These are phyloP conservation scores for Durotheca rogersii DNA, from an alignment of 495 filamentous ascomycete genomes.

Conservation along the genomic window DNA sequence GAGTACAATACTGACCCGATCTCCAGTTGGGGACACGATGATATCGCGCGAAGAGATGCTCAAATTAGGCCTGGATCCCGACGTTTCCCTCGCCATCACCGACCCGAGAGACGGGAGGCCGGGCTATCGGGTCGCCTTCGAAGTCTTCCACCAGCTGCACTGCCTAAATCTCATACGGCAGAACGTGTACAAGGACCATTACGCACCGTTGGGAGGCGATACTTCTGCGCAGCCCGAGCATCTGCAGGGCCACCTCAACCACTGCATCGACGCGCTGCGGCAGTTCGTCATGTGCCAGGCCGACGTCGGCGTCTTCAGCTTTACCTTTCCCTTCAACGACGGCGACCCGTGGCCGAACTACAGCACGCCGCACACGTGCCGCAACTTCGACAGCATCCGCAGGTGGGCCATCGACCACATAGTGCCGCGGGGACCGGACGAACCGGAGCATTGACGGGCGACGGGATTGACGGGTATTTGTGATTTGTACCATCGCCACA, in stretches of 20 bases:
- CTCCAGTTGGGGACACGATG: constrained; percentile 50
- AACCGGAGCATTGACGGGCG: constrained; percentile 29
- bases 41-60: constrained; percentile 50
- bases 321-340: constrained; percentile 42
- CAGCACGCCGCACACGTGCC: constrained; percentile 49
- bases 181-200: constrained; percentile 52
- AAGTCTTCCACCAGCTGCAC: constrained; percentile 59
- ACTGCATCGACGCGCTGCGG: constrained; percentile 54
- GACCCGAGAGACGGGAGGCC: constrained; percentile 51
- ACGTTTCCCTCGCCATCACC: constrained; percentile 46
- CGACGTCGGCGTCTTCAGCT: constrained; percentile 55
- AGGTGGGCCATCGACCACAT: constrained; percentile 54
- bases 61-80: constrained; percentile 47
- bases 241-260: constrained; percentile 41
- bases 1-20: neutral
- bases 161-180: constrained; percentile 55
- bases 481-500: neutral
- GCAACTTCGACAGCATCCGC: constrained; percentile 51
- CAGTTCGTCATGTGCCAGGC: constrained; percentile 54
- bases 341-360: constrained; percentile 52
- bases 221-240: constrained; percentile 33
- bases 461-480: neutral
- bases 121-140: constrained; percentile 54
- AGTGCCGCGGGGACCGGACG: constrained; percentile 40
- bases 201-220: constrained; percentile 43